A percentile compares a stretch with the other conserved stretches of the same genome.
Conservation (phyloP, 2,329 filamentous ascomycete genomes). For the Teratosphaeria epicoccoides region DNA sequence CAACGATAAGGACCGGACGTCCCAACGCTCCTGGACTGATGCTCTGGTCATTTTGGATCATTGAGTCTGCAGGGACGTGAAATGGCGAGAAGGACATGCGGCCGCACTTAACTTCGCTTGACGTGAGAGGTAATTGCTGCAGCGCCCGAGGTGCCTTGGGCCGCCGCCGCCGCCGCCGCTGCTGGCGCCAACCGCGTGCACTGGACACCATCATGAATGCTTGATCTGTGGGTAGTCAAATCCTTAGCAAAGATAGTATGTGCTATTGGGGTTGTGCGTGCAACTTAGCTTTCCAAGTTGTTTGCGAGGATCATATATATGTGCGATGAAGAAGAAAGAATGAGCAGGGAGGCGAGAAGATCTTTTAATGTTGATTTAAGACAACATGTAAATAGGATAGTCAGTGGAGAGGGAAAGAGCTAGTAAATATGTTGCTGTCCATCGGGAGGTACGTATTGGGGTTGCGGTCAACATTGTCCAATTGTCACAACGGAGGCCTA, state of each 20-base stretch:
- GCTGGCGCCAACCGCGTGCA: background rate
- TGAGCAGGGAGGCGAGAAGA: background rate
- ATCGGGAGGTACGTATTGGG: background rate
- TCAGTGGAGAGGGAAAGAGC: background rate
- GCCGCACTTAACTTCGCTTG: background rate
- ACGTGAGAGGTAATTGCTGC: background rate
- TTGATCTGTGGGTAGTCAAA: background rate
- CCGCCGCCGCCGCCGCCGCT: background rate
- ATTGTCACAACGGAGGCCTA: background rate
- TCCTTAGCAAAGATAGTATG: background rate
- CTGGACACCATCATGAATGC: background rate
- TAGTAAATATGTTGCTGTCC: background rate
- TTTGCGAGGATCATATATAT: background rate
- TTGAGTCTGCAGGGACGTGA: background rate
- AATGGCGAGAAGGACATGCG: background rate
- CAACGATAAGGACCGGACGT: background rate
- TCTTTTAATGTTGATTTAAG: background rate
- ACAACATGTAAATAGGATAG: too few species aligned
- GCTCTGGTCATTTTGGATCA: background rate
- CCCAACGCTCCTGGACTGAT: background rate
- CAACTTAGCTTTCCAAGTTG: background rate
- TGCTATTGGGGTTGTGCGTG: background rate
- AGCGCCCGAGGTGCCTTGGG: background rate
- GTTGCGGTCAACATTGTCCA: background rate
- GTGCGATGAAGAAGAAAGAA: background rate